Evolutionary conservation across 305 asterid species (phyloP).

Genomic region (Withania somnifera): DNA sequence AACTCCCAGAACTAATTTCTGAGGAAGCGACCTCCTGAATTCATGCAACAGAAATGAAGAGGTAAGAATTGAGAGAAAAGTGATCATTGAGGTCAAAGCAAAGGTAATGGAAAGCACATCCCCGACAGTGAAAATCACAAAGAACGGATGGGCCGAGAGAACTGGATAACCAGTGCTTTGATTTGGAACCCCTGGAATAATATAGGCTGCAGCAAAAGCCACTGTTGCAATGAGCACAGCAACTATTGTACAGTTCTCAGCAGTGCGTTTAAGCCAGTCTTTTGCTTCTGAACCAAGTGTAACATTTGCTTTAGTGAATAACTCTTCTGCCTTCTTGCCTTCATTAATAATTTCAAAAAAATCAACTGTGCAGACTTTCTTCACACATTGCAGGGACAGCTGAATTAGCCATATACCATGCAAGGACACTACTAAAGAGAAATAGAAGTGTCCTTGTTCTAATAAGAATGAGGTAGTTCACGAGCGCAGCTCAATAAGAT

Average conservation of each 20-base stretch:
- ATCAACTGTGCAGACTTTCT: neutral
- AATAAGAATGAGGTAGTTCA: neutral
- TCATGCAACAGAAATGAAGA: constrained; percentile 4
- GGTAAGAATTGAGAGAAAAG: constrained; percentile 5
- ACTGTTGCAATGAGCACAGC: constrained; percentile 8
- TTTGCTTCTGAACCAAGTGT: neutral
- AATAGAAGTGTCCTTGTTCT: neutral
- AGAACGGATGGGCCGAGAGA: neutral
- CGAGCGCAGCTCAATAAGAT: neutral
- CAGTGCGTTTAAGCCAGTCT: constrained; percentile 2
- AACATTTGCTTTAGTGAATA: neutral
- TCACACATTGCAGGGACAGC: neutral
- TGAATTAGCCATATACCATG: neutral
- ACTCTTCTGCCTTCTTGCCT: neutral
- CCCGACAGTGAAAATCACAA: neutral
- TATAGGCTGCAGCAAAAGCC: constrained; percentile 13
- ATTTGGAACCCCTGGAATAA: constrained; percentile 4
- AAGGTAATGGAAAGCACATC: constrained; percentile 11
- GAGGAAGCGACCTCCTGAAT: neutral
- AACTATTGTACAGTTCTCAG: constrained; percentile 6
- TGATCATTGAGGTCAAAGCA: constrained; percentile 4
- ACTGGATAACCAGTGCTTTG: constrained; percentile 3
- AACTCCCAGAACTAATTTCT: neutral
- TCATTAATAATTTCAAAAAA: neutral
- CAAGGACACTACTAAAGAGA: neutral